These are phyloP conservation scores for Meyerozyma guilliermondii DNA, from an alignment of 1,139 yeast genomes.

Conservation along the genomic window DNA sequence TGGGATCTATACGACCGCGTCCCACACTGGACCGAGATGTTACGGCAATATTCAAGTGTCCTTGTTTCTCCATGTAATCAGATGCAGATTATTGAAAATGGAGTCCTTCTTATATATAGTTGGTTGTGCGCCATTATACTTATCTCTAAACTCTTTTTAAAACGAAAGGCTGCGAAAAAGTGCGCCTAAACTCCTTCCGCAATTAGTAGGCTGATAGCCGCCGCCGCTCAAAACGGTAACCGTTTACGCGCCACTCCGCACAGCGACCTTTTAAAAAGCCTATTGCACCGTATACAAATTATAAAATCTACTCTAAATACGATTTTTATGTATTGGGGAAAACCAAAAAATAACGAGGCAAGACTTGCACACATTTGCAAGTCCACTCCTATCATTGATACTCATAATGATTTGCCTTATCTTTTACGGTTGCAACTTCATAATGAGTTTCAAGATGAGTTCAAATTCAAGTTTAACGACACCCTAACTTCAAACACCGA, in stretches of 20 bases:
- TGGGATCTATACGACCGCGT: not conserved
- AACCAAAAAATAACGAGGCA: constrained; percentile 13
- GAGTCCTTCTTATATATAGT: not conserved
- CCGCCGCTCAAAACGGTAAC: not conserved
- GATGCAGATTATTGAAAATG: no score
- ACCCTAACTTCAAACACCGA: constrained; percentile 37
- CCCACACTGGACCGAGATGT: not conserved
- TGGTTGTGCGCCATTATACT: not conserved
- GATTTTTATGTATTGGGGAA: not conserved
- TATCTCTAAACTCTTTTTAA: not conserved
- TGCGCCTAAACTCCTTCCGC: not conserved
- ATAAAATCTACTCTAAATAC: no score
- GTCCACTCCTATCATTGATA: constrained; percentile 36
- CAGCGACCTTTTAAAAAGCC: no score
- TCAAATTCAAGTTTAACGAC: constrained; percentile 27
- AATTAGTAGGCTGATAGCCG: not conserved
- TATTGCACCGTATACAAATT: no score
- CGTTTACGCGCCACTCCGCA: not conserved
- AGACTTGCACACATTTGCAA: constrained; percentile 21
- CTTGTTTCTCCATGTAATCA: not conserved
- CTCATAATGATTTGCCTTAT: constrained; percentile 48
- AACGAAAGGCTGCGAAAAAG: not conserved
- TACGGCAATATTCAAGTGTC: not conserved
- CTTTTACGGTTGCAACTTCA: constrained; percentile 36
- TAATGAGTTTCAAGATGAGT: constrained; percentile 27